Percentiles rank a stretch among this genome's conserved stretches.
phyloP scores from a whole-genome alignment of 331 rosid species.

The Spiraea crenata region DNA sequence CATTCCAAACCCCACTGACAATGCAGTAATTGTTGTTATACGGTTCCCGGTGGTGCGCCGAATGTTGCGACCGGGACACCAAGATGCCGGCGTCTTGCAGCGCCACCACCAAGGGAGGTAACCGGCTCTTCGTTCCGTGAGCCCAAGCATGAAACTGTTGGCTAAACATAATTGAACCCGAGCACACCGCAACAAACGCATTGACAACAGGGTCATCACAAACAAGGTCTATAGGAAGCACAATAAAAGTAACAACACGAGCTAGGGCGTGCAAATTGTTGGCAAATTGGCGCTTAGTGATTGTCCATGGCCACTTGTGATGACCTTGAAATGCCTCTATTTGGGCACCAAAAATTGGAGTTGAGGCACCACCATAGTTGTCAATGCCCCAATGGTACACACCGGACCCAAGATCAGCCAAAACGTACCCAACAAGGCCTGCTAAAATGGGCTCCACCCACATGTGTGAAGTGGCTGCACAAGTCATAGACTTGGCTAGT shows the following conservation, averaged over 20 bases:
- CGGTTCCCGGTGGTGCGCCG: constrained; percentile 67
- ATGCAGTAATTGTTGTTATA: constrained; percentile 82
- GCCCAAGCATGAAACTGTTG: constrained; percentile 98
- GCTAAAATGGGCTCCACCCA: constrained; percentile 46
- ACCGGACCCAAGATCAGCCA: constrained; percentile 84
- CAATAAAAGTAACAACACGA: constrained; percentile 53
- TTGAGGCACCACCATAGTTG: constrained; percentile 61
- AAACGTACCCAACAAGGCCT: constrained; percentile 51
- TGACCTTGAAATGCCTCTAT: constrained; percentile 91
- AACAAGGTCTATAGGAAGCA: constrained; percentile 58
- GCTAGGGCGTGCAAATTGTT: constrained; percentile 72
- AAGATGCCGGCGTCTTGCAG: constrained; percentile 67
- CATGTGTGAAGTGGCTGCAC: constrained; percentile 34
- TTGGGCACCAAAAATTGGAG: constrained; percentile 68
- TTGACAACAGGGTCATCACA: constrained; percentile 51
- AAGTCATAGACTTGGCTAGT: constrained; percentile 34
- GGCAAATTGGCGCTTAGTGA: constrained; percentile 76
- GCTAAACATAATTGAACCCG: constrained; percentile 88
- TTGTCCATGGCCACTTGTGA: constrained; percentile 89
- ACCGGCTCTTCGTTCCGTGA: constrained; percentile 74
- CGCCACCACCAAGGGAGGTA: constrained; percentile 49
- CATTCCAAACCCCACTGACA: constrained; percentile 90
- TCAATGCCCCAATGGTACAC: constrained; percentile 85
- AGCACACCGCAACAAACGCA: constrained; percentile 57
- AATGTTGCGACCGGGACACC: constrained; percentile 68